phyloP scores from a whole-genome alignment of 2,329 filamentous ascomycete genomes.

The Colletotrichum brevisporum region DNA sequence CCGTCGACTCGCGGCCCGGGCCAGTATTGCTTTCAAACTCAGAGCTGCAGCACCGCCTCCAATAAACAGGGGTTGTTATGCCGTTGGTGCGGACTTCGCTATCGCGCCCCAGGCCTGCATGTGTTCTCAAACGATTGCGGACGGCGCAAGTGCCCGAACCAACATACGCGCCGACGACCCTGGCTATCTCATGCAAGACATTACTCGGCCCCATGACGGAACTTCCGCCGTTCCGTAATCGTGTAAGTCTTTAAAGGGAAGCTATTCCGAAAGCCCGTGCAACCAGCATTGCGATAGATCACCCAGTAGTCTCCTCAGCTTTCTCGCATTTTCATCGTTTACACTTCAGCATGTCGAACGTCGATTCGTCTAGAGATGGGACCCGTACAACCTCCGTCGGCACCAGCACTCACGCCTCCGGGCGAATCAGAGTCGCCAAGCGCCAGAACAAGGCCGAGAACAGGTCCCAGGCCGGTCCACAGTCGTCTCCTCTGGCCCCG shows the following conservation, averaged over 20 bases:
- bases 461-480: background rate
- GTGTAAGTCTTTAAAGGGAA: background rate
- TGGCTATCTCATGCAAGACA: background rate
- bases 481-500: background rate
- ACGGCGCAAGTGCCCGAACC: constrained; percentile 6
- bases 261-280: background rate
- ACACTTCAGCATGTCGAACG: no score
- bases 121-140: background rate
- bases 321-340: no score
- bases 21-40: background rate
- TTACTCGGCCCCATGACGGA: background rate
- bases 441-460: background rate
- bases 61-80: background rate
- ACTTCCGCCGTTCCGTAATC: background rate
- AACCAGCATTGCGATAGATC: no score
- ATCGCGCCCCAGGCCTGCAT: background rate
- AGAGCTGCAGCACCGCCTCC: background rate
- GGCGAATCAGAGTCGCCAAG: background rate
- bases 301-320: no score
- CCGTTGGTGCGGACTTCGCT: background rate
- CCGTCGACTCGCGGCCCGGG: background rate
- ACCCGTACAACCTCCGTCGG: background rate
- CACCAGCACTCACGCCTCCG: background rate
- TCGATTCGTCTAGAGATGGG: background rate
- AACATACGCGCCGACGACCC: constrained; percentile 1